Evolutionary conservation across 2,329 filamentous ascomycete genomes (phyloP), one percentile per base, ranked within the genome.

Genomic region (Claviceps arundinis): DNA sequence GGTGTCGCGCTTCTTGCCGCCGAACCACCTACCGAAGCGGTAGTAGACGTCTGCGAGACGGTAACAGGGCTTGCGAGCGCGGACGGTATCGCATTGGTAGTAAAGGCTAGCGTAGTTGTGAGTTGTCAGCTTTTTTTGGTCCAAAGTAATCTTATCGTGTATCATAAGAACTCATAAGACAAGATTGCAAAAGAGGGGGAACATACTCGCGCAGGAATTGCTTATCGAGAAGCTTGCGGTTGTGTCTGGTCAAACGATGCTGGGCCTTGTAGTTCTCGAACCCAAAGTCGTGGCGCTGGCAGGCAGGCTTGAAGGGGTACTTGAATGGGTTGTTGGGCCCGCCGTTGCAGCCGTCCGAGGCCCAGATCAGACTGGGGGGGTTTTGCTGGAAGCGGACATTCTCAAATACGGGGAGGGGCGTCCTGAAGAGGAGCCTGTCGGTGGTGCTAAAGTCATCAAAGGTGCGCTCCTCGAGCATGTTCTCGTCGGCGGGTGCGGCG

Each of bases 281-380:
- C 1, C 75, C 76, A 60, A 80, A 80, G 58, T 80, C 77, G 54
- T 81, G 77, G 6, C 77, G 73, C 54, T 74, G 62, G 65, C 75
- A 78, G 13, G 68, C 70, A 0, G 66, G 68, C 3, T 62, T 24
- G 41, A 73, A 75, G 11, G 69, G 63, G 58, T 71, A 75, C 2
- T 67, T 66, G 34, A 69, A 65, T 0, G 71, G 71, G 56, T 72
- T 73, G 48, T 73, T 68, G 0, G 70, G 70, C 1, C 70, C 68
- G 0, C 56, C 58, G 4, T 67, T 68, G 65, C 71, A 74, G 45
- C 66, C 68, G 50, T 74, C 70, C 1, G 70, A 70, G 4, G 56
- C 54, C 71, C 70, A 74, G 61, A 68, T 60, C 0, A 73, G 59
- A 1, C 49, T 62, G 0, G 68, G 30, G 1, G 75, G 75, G 45